A percentile compares a stretch with the other conserved stretches of the same genome.
phyloP scores from a whole-genome alignment of 1,284 basidiomycete species.

The Leucoagaricus sp. region DNA sequence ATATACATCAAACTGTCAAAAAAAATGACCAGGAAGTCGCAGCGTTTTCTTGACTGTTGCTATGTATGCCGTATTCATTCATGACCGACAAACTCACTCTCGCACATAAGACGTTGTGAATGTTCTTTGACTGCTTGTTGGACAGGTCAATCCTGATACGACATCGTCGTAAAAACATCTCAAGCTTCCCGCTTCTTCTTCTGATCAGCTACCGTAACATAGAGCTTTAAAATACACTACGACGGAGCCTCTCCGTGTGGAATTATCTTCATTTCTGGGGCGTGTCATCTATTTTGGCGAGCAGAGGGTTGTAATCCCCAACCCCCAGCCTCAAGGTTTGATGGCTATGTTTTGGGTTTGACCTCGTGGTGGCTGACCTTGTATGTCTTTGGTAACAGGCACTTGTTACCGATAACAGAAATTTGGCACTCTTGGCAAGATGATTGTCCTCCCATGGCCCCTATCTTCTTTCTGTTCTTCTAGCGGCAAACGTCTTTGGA shows the following conservation, averaged over 20 bases:
- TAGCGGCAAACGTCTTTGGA: background rate
- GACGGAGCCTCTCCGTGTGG: background rate
- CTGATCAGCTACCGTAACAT: background rate
- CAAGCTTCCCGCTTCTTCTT: background rate
- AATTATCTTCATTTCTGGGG: background rate
- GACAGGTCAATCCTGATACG: constrained; percentile 2
- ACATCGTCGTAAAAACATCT: background rate
- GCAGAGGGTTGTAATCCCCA: background rate
- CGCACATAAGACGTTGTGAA: no score
- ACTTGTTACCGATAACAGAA: background rate
- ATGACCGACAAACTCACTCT: background rate
- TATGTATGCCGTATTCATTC: background rate
- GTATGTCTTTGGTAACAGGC: background rate
- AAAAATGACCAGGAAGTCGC: background rate
- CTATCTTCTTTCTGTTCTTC: background rate
- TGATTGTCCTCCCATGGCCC: background rate
- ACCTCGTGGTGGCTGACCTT: background rate
- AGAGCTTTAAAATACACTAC: background rate
- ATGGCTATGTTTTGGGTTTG: background rate
- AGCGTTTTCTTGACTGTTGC: background rate
- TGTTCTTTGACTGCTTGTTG: background rate
- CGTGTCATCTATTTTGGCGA: background rate
- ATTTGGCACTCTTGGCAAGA: background rate
- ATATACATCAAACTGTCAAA: background rate
- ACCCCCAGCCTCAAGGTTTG: constrained; percentile 2